Base-by-base conservation (phyloP, 805 yeast species). In the Wickerhamiella qilinensis region DNA sequence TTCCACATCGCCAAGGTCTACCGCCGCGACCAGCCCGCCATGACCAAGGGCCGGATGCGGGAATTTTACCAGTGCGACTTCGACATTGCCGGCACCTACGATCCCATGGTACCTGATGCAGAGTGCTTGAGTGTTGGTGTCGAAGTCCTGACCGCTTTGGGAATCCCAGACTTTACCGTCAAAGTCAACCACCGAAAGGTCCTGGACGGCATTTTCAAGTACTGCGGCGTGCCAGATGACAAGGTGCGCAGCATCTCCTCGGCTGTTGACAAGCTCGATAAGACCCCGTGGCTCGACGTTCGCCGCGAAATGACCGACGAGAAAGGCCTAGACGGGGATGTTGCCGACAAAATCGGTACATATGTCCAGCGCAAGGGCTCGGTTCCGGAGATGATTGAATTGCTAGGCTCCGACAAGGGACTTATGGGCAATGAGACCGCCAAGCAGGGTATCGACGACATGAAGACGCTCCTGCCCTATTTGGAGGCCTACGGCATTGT, bases 1-100 rank as follows among this genome's bases (percentile, higher is more conserved):
- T 91, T 75, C 58, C 99, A 91, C 63, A 83, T 91, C 47, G 98
- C 99, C 50, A 91, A 91, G 60, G 99, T 91, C 39, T 91, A 91
- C 64, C 77, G 99, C 66, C 80, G 99, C 63, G 99, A 91, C 58
- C 99, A 91, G 63, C 99, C 99, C 4, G 99, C 99, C 7, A 91
- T 91, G 98, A 88, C 97, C 37, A 91, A 91, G 63, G 99, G 99
- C 44, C 75, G 99, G 63, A 91, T 91, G 98, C 81, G 99, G 71
- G 99, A 91, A 62, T 91, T 91, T 55, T 91, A 91, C 61, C 99
- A 91, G 64, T 91, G 99, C 67, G 99, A 91, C 64, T 82, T 91
- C 52, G 99, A 91, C 60, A 68, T 91, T 54, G 99, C 99, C 18
- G 99, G 99, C 38, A 61, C 59, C 41, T 88, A 80, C 58, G 98